Conservation (phyloP, 257 asterid species). For the Misopates orontium region DNA sequence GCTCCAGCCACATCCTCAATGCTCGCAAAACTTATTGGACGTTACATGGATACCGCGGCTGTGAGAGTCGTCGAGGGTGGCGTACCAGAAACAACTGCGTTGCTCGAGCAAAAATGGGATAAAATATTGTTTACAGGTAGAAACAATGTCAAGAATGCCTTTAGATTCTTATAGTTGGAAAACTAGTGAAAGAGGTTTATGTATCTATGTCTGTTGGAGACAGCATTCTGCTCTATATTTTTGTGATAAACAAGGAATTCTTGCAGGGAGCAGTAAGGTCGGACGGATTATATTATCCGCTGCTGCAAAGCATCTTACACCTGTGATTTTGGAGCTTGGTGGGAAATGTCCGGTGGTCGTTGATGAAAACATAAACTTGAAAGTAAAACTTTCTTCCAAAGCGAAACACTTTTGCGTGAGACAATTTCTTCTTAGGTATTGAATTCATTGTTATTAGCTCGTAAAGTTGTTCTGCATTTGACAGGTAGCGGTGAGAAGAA, state of each 20-base stretch:
- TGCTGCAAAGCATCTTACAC: conserved; percentile 91
- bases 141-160: neutral
- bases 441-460: too few species aligned
- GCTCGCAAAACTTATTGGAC: conserved; percentile 60
- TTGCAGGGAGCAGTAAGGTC: conserved; percentile 67
- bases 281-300: conserved; percentile 81
- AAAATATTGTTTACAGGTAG: conserved; percentile 76
- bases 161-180: too few species aligned
- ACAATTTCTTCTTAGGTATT: too few species aligned
- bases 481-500: conserved; percentile 75
- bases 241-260: conserved; percentile 10
- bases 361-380: conserved; percentile 60
- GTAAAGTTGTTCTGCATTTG: conserved; percentile 13
- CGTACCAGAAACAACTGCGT: conserved; percentile 47
- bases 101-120: conserved; percentile 70
- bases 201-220: too few species aligned
- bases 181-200: too few species aligned
- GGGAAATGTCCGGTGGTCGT: conserved; percentile 83
- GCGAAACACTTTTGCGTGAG: too few species aligned
- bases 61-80: conserved; percentile 77
- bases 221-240: neutral
- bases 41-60: conserved; percentile 78
- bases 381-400: conserved; percentile 55
- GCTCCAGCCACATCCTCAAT: conserved; percentile 64
- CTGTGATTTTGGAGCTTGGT: conserved; percentile 86